Conservation (phyloP, 805 yeast species). For the Candida yuanshanica region DNA sequence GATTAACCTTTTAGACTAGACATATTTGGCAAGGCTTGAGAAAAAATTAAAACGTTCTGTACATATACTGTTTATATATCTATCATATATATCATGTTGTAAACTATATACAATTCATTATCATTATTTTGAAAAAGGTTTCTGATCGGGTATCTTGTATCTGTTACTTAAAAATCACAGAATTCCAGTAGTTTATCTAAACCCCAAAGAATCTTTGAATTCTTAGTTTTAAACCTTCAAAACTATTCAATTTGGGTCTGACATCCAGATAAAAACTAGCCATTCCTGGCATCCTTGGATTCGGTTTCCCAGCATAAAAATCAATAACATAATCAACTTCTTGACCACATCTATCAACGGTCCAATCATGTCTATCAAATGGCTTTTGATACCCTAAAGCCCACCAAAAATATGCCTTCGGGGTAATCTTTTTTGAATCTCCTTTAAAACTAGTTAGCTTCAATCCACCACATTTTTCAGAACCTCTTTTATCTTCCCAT, state of each 20-base stretch:
- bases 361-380: conserved; percentile 97
- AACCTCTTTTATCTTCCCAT: conserved; percentile 69
- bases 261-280: conserved; percentile 79
- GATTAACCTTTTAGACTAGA: not conserved
- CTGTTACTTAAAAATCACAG: no score
- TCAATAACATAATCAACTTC: conserved; percentile 89
- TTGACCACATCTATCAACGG: conserved; percentile 76
- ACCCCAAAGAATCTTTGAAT: conserved; percentile 55
- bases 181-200: no score
- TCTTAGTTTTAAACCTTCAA: conserved; percentile 78
- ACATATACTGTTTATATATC: not conserved
- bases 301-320: conserved; percentile 60
- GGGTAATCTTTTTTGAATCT: conserved; percentile 78
- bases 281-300: conserved; percentile 37
- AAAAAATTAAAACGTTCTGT: no score
- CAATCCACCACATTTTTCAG: conserved; percentile 76
- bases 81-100: not conserved
- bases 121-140: not conserved
- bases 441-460: conserved; percentile 84
- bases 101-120: conserved; percentile 1
- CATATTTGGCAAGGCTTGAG: no score
- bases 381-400: conserved; percentile 71
- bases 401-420: conserved; percentile 71
- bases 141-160: no score
- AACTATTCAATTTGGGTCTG: conserved; percentile 79